These are phyloP conservation scores for Yarrowia galli DNA, from an alignment of 1,139 yeast species.

Conservation along the genomic window DNA sequence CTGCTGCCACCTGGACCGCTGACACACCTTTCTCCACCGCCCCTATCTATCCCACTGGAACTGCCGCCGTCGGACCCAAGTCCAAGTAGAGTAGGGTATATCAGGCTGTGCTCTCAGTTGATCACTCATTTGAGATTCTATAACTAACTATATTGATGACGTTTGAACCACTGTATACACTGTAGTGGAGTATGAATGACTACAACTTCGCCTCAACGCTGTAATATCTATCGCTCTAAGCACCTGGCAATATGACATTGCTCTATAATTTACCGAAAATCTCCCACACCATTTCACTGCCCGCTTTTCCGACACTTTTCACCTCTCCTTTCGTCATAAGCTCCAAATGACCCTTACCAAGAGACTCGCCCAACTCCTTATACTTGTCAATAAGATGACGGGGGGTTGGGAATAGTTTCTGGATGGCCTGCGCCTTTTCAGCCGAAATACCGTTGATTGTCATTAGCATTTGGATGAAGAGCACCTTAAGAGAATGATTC, in stretches of 20 bases:
- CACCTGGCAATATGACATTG: too few relatives aligned
- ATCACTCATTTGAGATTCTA: neutral
- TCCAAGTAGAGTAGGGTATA: too few relatives aligned
- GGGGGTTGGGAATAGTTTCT: constrained; percentile 71
- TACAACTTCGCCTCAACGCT: too few relatives aligned
- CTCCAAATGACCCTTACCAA: constrained; percentile 56
- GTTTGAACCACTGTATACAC: too few relatives aligned
- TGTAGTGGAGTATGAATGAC: too few relatives aligned
- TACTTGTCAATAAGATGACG: constrained; percentile 57
- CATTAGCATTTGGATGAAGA: constrained; percentile 79
- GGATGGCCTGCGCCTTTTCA: constrained; percentile 84
- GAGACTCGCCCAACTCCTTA: constrained; percentile 48
- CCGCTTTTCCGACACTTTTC: neutral
- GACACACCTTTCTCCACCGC: neutral
- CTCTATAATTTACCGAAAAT: constrained; percentile 12
- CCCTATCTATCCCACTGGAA: neutral
- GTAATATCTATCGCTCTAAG: too few relatives aligned
- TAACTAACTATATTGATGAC: neutral
- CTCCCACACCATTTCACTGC: constrained; percentile 19
- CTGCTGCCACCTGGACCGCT: neutral
- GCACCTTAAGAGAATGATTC: constrained; percentile 73
- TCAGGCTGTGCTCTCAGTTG: too few relatives aligned
- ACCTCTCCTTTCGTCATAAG: constrained; percentile 52
- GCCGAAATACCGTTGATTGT: constrained; percentile 79
- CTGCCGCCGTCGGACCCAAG: neutral